Conservation (phyloP, 257 asterid species). For the Solanum dulcamara region DNA sequence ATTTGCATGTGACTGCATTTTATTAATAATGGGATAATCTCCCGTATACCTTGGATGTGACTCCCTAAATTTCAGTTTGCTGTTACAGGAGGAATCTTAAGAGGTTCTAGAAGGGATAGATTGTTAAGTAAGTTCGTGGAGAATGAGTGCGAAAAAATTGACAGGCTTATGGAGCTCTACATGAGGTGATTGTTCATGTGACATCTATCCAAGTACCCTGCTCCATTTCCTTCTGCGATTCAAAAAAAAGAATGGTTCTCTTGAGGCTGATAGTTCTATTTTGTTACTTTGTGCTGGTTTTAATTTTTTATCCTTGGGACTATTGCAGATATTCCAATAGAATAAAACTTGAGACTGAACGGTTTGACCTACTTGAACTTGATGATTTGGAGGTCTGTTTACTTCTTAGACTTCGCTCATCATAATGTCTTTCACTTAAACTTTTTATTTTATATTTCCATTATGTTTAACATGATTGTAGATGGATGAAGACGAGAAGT, state of each 20-base stretch:
- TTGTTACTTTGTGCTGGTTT: not conserved
- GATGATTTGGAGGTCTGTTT: conserved; percentile 76
- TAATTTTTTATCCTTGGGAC: not conserved
- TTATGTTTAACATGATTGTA: conserved; percentile 15
- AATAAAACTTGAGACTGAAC: conserved; percentile 68
- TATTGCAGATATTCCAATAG: conserved; percentile 66
- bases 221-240: not conserved
- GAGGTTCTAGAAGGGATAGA: conserved; percentile 97
- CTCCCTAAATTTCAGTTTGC: not conserved
- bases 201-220: not conserved
- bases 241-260: not conserved
- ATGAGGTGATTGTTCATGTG: conserved; percentile 44
- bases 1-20: not conserved
- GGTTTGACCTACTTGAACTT: conserved; percentile 51
- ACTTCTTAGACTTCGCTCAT: not conserved
- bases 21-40: not conserved
- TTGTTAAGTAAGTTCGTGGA: conserved; percentile 88
- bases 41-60: not conserved
- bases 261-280: not conserved
- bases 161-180: conserved; percentile 93
- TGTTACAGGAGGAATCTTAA: conserved; percentile 69
- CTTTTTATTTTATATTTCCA: not conserved
- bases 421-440: not conserved
- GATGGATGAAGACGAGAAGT: conserved; percentile 94
- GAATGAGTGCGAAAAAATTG: conserved; percentile 93